A percentile compares a stretch with the other conserved stretches of the same genome.
Conservation (phyloP, 2,329 filamentous ascomycete species). For the Exophiala sideris region DNA sequence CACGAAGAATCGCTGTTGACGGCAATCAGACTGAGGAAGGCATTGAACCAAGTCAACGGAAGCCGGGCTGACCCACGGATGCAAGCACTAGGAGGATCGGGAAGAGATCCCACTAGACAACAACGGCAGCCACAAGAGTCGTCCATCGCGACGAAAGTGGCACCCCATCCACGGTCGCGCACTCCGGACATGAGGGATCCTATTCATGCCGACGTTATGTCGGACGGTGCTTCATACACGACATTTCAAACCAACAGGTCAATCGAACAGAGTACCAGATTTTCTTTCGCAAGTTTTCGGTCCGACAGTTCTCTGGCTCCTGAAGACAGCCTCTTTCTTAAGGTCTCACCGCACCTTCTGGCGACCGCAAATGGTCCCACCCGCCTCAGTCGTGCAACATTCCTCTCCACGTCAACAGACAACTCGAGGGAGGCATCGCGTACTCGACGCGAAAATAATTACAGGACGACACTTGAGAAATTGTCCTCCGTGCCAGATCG, state of each 20-base stretch:
- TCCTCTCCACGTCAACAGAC: constrained; percentile 20
- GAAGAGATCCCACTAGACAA: not conserved
- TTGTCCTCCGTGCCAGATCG: constrained; percentile 18
- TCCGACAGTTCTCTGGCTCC: constrained; percentile 17
- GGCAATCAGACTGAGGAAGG: constrained; percentile 48
- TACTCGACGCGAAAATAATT: constrained; percentile 14
- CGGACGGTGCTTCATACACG: constrained; percentile 21
- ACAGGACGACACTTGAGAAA: constrained; percentile 22
- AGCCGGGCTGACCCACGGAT: constrained; percentile 36
- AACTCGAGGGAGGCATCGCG: constrained; percentile 16
- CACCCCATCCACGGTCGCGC: not conserved
- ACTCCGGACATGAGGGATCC: constrained; percentile 1
- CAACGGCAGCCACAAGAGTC: not conserved
- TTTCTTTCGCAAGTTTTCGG: constrained; percentile 24
- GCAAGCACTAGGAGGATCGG: constrained; percentile 14
- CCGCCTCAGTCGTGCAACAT: constrained; percentile 18
- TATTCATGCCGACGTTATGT: constrained; percentile 11
- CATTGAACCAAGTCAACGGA: constrained; percentile 33
- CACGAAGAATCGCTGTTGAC: constrained; percentile 53
- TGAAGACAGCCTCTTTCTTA: constrained; percentile 10
- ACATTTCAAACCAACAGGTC: constrained; percentile 27
- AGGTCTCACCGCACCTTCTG: constrained; percentile 9
- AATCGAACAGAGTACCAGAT: constrained; percentile 17
- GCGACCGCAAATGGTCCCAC: constrained; percentile 1
- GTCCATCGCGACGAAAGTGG: constrained; percentile 1